phyloP scores from a whole-genome alignment of 495 filamentous ascomycete genomes.

The Penicillium ucsense region DNA sequence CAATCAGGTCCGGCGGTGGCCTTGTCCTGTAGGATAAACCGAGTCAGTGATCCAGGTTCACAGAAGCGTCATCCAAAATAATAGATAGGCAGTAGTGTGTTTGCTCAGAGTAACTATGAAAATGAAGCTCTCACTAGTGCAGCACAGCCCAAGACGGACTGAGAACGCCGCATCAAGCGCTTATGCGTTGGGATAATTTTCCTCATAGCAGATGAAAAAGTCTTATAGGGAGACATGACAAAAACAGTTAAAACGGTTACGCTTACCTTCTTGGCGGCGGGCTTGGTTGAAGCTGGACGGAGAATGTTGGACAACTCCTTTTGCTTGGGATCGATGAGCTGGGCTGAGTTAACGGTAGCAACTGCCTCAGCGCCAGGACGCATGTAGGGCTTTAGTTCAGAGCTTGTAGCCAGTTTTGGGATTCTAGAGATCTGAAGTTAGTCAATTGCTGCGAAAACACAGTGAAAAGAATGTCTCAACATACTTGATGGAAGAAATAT shows the following conservation, averaged over 20 bases:
- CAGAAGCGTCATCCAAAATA: slow-evolving; percentile 1
- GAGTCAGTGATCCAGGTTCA: slow-evolving; percentile 18
- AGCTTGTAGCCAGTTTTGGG: slow-evolving; percentile 33
- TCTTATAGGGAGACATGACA: background rate
- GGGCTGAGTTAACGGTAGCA: slow-evolving; percentile 35
- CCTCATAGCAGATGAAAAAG: slow-evolving; percentile 47
- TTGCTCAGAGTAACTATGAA: slow-evolving; percentile 99
- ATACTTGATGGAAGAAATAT: slow-evolving; percentile 14
- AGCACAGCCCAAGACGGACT: slow-evolving; percentile 71
- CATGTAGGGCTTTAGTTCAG: slow-evolving; percentile 40
- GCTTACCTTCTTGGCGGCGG: slow-evolving; percentile 35
- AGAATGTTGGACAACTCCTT: slow-evolving; percentile 32
- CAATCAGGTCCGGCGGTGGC: slow-evolving; percentile 56
- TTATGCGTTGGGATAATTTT: slow-evolving; percentile 51
- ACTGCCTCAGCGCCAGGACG: slow-evolving; percentile 31
- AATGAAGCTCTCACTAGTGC: slow-evolving; percentile 62
- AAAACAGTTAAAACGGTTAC: slow-evolving; percentile 1
- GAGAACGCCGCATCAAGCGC: slow-evolving; percentile 53
- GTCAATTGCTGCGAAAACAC: background rate
- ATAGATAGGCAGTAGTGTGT: slow-evolving; percentile 1
- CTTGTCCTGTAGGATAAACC: slow-evolving; percentile 35
- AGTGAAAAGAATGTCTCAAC: background rate
- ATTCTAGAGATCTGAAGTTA: slow-evolving; percentile 11
- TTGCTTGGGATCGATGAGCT: slow-evolving; percentile 32
- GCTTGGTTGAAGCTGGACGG: slow-evolving; percentile 31